phyloP scores from a whole-genome alignment of 2,329 filamentous ascomycete species.

The Clonostachys solani region DNA sequence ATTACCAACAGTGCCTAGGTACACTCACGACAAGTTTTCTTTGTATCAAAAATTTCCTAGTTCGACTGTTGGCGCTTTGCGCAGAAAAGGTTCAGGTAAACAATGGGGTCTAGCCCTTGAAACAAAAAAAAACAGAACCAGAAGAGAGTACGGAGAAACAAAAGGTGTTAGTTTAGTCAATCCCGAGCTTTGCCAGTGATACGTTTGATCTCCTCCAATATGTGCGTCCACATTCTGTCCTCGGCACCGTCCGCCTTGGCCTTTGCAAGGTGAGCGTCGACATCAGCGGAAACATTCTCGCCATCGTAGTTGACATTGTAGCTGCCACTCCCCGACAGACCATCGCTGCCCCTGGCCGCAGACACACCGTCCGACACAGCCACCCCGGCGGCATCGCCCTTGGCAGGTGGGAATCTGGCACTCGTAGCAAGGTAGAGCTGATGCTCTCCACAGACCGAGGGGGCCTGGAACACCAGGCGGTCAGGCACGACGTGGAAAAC shows the following conservation, averaged over 20 bases:
- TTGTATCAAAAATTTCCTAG: too few species aligned
- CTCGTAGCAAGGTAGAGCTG: constrained; percentile 14
- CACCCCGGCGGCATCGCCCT: neutral
- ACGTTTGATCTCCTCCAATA: neutral
- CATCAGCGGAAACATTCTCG: constrained; percentile 1
- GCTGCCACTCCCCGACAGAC: constrained; percentile 11
- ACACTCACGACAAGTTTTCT: too few species aligned
- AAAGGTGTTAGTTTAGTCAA: too few species aligned
- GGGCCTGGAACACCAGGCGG: neutral
- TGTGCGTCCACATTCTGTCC: neutral
- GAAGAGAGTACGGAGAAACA: too few species aligned
- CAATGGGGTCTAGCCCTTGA: too few species aligned
- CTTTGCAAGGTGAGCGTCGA: neutral
- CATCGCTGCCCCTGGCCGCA: constrained; percentile 10
- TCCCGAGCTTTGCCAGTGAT: neutral
- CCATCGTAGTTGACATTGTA: constrained; percentile 12
- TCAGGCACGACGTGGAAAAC: constrained; percentile 9
- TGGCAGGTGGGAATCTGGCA: constrained; percentile 8
- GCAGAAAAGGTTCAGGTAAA: too few species aligned
- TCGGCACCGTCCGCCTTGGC: neutral
- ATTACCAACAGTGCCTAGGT: too few species aligned
- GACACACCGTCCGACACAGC: neutral
- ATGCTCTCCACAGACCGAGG: constrained; percentile 13
- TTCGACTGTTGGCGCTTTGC: too few species aligned
- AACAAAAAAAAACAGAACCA: too few species aligned